These are phyloP conservation scores for Cutaneotrichosporon cavernicola DNA, from an alignment of 1,284 basidiomycete genomes.

Conservation along the genomic window DNA sequence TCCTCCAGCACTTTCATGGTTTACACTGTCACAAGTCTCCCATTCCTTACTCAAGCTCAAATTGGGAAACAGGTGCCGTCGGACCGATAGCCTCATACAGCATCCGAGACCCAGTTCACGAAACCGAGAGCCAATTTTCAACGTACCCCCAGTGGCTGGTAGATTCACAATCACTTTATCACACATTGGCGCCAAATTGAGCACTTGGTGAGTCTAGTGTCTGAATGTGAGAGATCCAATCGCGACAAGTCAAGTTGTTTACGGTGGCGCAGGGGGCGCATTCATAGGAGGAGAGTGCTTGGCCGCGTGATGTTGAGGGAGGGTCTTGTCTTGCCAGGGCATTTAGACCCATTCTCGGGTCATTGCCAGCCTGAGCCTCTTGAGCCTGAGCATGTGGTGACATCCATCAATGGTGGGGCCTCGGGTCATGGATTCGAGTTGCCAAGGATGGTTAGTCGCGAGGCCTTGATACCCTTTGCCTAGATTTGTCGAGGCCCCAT, in stretches of 20 bases:
- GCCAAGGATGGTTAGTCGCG: not conserved
- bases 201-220: slow-evolving; percentile 1
- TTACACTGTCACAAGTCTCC: not conserved
- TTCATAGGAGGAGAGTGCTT: not conserved
- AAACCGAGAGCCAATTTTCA: not conserved
- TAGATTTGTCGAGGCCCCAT: not conserved
- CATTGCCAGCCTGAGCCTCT: no score
- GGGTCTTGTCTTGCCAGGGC: not conserved
- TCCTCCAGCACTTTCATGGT: not conserved
- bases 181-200: not conserved
- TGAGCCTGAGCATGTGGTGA: no score
- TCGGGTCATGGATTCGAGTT: no score
- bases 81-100: not conserved
- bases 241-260: not conserved
- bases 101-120: not conserved
- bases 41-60: not conserved
- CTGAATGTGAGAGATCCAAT: not conserved
- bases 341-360: no score
- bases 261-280: not conserved
- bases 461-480: not conserved
- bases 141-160: not conserved
- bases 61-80: not conserved
- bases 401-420: no score
- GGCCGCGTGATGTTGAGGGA: not conserved
- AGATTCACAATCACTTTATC: not conserved